These are phyloP conservation scores for Gossypium ekmanianum DNA, from an alignment of 345 rosid genomes.

Conservation along the genomic window DNA sequence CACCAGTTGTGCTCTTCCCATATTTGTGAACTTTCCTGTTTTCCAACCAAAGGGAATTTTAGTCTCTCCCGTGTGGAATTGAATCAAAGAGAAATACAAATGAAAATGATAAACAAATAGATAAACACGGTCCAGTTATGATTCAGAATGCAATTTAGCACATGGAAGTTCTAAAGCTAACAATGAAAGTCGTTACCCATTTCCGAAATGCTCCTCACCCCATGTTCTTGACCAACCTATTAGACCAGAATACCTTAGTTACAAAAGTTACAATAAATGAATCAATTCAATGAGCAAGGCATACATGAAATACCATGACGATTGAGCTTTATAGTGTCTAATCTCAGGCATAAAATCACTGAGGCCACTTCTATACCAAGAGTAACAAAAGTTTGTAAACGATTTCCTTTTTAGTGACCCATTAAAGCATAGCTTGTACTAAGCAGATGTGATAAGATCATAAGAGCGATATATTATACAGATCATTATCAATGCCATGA, in stretches of 20 bases:
- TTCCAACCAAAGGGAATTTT: constrained; percentile 6
- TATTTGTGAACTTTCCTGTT: constrained; percentile 96
- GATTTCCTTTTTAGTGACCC: neutral
- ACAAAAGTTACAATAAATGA: neutral
- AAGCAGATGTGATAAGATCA: neutral
- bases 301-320: neutral
- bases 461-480: neutral
- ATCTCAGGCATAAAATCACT: neutral
- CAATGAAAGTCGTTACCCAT: constrained; percentile 49
- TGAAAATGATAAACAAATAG: neutral
- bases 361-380: neutral
- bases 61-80: constrained; percentile 4
- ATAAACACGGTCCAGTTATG: neutral
- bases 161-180: neutral
- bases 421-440: neutral
- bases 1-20: constrained; percentile 91
- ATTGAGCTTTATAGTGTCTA: neutral
- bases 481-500: neutral
- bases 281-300: neutral
- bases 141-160: neutral
- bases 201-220: constrained; percentile 99
- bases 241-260: constrained; percentile 13
- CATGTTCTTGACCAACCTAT: constrained; percentile 98
- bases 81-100: neutral
- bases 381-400: neutral